Percentiles rank a stretch among this genome's conserved stretches.
Evolutionary conservation across 2,329 filamentous ascomycete genomes (phyloP).

Genomic region (Canariomyces notabilis): DNA sequence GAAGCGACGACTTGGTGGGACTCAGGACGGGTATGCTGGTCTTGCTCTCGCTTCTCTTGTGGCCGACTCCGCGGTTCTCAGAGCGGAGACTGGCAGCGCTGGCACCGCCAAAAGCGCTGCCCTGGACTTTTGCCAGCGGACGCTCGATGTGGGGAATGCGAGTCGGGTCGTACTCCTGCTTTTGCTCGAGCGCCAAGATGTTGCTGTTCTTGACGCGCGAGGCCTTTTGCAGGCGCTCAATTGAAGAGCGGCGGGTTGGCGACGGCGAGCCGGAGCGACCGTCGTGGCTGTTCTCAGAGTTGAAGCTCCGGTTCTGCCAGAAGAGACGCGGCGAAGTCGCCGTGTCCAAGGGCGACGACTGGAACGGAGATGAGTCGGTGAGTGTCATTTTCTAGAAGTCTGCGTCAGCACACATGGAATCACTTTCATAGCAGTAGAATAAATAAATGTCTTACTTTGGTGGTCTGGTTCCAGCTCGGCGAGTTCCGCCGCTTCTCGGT

Average conservation of each 20-base stretch:
- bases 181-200: constrained; percentile 89
- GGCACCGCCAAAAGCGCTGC: constrained; percentile 61
- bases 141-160: constrained; percentile 73
- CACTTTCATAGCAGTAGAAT: no score
- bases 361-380: constrained; percentile 76
- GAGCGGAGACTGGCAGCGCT: constrained; percentile 50
- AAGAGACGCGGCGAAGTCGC: constrained; percentile 76
- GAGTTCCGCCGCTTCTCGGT: constrained; percentile 86
- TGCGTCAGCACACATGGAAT: not conserved
- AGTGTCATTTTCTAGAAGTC: constrained; percentile 57
- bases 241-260: constrained; percentile 77
- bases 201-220: constrained; percentile 97
- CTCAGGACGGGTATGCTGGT: constrained; percentile 54
- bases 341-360: constrained; percentile 69
- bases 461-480: constrained; percentile 75
- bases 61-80: constrained; percentile 42
- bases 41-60: constrained; percentile 54
- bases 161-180: constrained; percentile 85
- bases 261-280: constrained; percentile 59
- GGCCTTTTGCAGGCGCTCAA: constrained; percentile 90
- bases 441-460: constrained; percentile 54
- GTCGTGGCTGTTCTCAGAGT: constrained; percentile 67
- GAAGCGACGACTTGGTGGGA: constrained; percentile 43
- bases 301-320: constrained; percentile 76
- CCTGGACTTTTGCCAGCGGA: constrained; percentile 71